A percentile compares a stretch with the other conserved stretches of the same genome.
Conservation (phyloP, 1,284 basidiomycete species). For the Cryptococcus deneoformans region DNA sequence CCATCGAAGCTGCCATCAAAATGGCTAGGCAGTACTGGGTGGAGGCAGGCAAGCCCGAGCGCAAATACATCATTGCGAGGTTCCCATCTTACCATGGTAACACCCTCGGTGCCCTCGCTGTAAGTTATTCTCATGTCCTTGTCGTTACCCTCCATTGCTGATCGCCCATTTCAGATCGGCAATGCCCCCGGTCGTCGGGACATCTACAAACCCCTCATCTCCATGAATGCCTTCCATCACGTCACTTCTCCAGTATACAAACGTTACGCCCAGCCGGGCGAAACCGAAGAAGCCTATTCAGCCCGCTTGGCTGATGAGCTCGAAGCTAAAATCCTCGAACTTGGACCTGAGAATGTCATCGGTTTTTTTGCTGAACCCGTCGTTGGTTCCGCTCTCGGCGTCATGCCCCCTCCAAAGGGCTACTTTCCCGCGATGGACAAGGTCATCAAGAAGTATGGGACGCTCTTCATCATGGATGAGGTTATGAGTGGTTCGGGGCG, state of each 20-base stretch:
- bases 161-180: constrained; percentile 13
- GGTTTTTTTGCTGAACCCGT: constrained; percentile 45
- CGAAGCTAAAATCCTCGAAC: constrained; percentile 74
- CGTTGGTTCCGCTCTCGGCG: constrained; percentile 74
- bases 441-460: constrained; percentile 77
- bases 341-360: constrained; percentile 71
- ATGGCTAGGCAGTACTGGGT: constrained; percentile 46
- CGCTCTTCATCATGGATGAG: constrained; percentile 80
- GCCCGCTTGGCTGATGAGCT: constrained; percentile 70
- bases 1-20: constrained; percentile 34
- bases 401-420: constrained; percentile 34
- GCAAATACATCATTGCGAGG: constrained; percentile 75
- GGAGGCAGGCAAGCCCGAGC: constrained; percentile 64
- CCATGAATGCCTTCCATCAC: constrained; percentile 24
- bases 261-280: constrained; percentile 63
- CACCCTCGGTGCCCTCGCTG: constrained; percentile 55
- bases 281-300: constrained; percentile 75
- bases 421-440: constrained; percentile 65
- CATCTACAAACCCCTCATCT: constrained; percentile 62
- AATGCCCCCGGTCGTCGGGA: constrained; percentile 22
- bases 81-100: constrained; percentile 80
- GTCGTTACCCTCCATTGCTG: not conserved
- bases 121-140: constrained; percentile 12
- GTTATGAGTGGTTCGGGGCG: constrained; percentile 83
- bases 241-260: constrained; percentile 66